Percentiles rank a stretch among this genome's conserved stretches.
Conservation (phyloP, 1,284 basidiomycete genomes). For the Pisolithus thermaeus region DNA sequence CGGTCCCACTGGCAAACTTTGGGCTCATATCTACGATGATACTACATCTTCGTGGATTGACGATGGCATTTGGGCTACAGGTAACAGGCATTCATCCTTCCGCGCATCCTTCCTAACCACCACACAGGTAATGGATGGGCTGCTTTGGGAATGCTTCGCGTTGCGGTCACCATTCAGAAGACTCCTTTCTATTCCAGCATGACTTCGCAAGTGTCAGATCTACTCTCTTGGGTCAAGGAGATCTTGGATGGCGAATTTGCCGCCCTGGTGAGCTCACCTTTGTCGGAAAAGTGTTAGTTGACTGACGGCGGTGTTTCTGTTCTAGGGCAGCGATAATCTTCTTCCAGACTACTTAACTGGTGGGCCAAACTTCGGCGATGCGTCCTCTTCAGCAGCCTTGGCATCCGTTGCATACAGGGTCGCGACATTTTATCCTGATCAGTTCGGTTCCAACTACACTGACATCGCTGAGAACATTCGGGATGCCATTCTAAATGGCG, state of each 20-base stretch:
- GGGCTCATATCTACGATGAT: conserved; percentile 46
- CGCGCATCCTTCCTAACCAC: not conserved
- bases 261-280: conserved; percentile 29
- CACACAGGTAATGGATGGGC: conserved; percentile 35
- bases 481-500: conserved; percentile 13
- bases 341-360: conserved; percentile 29
- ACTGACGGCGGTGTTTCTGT: not conserved
- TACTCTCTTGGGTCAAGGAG: conserved; percentile 39
- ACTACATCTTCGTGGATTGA: conserved; percentile 31
- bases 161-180: conserved; percentile 41
- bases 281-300: not conserved
- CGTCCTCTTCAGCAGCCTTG: conserved; percentile 37
- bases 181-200: conserved; percentile 30
- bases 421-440: conserved; percentile 17
- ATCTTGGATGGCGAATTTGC: conserved; percentile 43
- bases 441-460: conserved; percentile 21
- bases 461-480: conserved; percentile 17
- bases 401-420: conserved; percentile 40
- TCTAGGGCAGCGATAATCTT: conserved; percentile 15
- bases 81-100: conserved; percentile 11
- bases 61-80: conserved; percentile 50
- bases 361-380: conserved; percentile 36
- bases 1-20: conserved; percentile 29
- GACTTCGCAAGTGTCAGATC: conserved; percentile 23
- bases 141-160: conserved; percentile 38